phyloP scores from a whole-genome alignment of 73 alveolate species.

The Durusdinium trenchii region DNA sequence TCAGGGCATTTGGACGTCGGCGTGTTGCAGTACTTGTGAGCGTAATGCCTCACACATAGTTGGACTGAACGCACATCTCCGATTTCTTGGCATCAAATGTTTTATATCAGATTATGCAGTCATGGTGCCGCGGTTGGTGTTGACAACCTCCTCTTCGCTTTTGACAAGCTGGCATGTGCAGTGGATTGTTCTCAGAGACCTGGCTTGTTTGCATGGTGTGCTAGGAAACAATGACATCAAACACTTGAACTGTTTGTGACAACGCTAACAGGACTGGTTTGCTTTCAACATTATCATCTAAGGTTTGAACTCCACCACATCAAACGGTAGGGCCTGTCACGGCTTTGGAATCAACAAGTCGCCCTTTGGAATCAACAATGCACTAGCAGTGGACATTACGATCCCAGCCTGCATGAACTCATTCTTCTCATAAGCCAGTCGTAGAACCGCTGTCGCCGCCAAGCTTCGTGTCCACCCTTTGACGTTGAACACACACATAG shows the following conservation, averaged over 20 bases:
- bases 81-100: background rate
- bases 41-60: background rate
- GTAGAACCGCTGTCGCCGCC: background rate
- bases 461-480: constrained; percentile 28
- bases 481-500: background rate
- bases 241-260: background rate
- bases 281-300: no score
- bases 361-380: no score
- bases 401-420: background rate
- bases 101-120: background rate
- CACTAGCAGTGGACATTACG: no score
- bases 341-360: no score
- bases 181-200: constrained; percentile 2
- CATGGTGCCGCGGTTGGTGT: constrained; percentile 3
- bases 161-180: background rate
- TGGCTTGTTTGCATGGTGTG: background rate
- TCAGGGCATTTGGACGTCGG: background rate
- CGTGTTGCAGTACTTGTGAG: background rate
- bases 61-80: no score
- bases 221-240: background rate
- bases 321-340: no score
- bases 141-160: background rate
- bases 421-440: background rate
- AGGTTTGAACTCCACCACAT: no score
- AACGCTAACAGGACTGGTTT: no score